Base-by-base conservation (phyloP, 2,329 filamentous ascomycete species). In the Pestalotiopsis sp. region DNA sequence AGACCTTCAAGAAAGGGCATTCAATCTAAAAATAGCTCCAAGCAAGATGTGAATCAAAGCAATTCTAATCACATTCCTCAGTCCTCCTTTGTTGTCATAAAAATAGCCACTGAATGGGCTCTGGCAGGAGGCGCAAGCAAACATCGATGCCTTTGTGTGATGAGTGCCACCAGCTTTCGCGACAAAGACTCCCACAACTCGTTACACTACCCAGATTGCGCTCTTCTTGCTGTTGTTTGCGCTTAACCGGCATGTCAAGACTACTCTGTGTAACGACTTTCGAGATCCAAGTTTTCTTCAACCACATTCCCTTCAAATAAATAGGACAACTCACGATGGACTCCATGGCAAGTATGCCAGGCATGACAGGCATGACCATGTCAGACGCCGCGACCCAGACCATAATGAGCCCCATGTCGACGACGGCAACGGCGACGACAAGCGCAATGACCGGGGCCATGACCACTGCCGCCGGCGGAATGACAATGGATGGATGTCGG, bases 351-450 rank as follows among this genome's bases (percentile, higher is more conserved):
- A 58, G 60, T 17, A 66, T 66, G 60, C 31, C 31, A 36, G 31
- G 31, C 7, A 68, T 68, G 67, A 31, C 67, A 1, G 67, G 60
- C 49, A 68, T 68, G 67, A 56, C 13, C 39, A 66, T 68, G 67
- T 25, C 62, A 17, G 67, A 65, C 25, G 52, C 57, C 56, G 66
- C 45, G 38, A 27, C 62, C 20, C 45, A 27, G 20, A 39, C 45
- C 5, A 56, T 25, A n/a, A 58, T 31, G 31, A 12, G 23, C 4
- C 39, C 60, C 23, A 12, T 38, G 14, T 63, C 63, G 1, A 52
- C 45, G 20, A 52, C n/a, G 45, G 17, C 45, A 20, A 52, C 45
- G 45, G 45, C 45, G 5, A 66, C 67, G 13, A 17, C 63, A 9
- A 61, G 56, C 23, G 31, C 57, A 49, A 69, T 58, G 14, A 23